A percentile compares a stretch with the other conserved stretches of the same genome.
Conservation (phyloP, 306 rosid genomes). For the apple (Malus domestica) region DNA sequence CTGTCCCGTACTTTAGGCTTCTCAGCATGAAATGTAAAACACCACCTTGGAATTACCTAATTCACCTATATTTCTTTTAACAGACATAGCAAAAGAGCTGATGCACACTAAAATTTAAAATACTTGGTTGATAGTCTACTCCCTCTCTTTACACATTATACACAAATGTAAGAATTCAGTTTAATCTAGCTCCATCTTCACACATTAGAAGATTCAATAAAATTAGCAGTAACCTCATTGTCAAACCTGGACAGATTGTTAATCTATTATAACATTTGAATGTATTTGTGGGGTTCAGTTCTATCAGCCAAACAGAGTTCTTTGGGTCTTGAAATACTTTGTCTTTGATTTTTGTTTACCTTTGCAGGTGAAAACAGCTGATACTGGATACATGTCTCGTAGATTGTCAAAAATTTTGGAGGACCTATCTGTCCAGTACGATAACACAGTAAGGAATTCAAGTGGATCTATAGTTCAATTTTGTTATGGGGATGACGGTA, state of each 20-base stretch:
- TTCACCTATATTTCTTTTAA: neutral
- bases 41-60: neutral
- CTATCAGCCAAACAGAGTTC: slow-evolving; percentile 1
- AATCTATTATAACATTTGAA: neutral
- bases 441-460: slow-evolving; percentile 76
- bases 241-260: neutral
- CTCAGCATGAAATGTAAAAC: neutral
- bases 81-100: neutral
- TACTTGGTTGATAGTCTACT: neutral
- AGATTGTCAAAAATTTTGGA: slow-evolving; percentile 79
- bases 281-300: neutral
- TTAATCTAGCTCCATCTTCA: neutral
- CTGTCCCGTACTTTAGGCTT: neutral
- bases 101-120: neutral
- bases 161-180: neutral
- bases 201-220: neutral
- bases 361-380: slow-evolving; percentile 95
- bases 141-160: neutral
- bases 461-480: slow-evolving; percentile 72
- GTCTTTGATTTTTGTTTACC: slow-evolving; percentile 3
- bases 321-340: slow-evolving; percentile 7
- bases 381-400: slow-evolving; percentile 96
- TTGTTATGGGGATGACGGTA: slow-evolving; percentile 89
- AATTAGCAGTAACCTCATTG: no score
- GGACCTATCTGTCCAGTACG: slow-evolving; percentile 78